Conservation (phyloP, 2,329 filamentous ascomycete species). For the Zymoseptoria ardabiliae region DNA sequence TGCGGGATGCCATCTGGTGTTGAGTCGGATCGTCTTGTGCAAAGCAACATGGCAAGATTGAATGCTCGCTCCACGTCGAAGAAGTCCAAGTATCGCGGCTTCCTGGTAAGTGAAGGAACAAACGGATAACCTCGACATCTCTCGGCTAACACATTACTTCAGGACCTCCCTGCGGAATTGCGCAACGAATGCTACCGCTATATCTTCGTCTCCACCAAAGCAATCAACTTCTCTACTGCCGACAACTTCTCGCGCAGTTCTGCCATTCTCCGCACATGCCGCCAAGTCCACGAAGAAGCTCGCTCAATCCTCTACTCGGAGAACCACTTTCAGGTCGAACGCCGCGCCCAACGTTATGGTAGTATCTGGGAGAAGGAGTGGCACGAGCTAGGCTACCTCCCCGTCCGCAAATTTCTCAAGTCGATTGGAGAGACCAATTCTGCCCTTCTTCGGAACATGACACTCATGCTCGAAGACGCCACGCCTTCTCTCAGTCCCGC, state of each 20-base stretch:
- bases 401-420: constrained; percentile 39
- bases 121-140: constrained; percentile 10
- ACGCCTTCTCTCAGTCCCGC: constrained; percentile 35
- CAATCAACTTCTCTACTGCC: constrained; percentile 32
- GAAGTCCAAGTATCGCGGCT: constrained; percentile 12
- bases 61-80: constrained; percentile 16
- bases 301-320: constrained; percentile 44
- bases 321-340: constrained; percentile 41
- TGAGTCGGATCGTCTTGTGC: constrained; percentile 7
- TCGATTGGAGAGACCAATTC: constrained; percentile 43
- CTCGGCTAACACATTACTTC: constrained; percentile 14
- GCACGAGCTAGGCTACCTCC: constrained; percentile 27
- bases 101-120: constrained; percentile 8
- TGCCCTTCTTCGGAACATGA: constrained; percentile 39
- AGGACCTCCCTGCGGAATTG: constrained; percentile 37
- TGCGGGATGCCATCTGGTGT: background rate
- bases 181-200: constrained; percentile 42
- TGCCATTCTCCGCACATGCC: constrained; percentile 42
- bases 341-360: constrained; percentile 29
- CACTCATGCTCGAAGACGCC: constrained; percentile 41
- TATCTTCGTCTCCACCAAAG: constrained; percentile 32
- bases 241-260: constrained; percentile 35
- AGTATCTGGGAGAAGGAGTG: constrained; percentile 36
- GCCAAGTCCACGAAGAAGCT: constrained; percentile 38
- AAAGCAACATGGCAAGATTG: constrained; percentile 12